These are phyloP conservation scores for Houttuynia cordata DNA, from an alignment of 164 flowering plant species.

Conservation along the genomic window DNA sequence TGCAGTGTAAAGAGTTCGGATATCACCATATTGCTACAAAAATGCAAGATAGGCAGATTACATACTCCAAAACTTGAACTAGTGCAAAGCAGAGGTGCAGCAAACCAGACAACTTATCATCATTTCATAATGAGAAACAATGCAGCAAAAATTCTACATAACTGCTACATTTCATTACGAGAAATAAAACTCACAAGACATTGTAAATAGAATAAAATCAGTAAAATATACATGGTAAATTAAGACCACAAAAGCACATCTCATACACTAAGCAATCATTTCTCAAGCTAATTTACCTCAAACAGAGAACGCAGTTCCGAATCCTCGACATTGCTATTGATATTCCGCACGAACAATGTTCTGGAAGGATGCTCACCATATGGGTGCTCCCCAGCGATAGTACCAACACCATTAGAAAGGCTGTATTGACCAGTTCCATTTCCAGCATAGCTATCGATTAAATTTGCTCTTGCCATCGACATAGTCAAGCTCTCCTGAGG, in stretches of 20 bases:
- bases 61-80: neutral
- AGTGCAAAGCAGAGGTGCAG: neutral
- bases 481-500: constrained; percentile 37
- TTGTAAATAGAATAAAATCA: too few relatives aligned
- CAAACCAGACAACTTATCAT: too few relatives aligned
- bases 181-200: too few relatives aligned
- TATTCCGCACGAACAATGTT: constrained; percentile 92
- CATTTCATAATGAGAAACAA: too few relatives aligned
- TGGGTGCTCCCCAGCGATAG: constrained; percentile 94
- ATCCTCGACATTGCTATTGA: constrained; percentile 96
- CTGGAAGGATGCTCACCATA: constrained; percentile 99
- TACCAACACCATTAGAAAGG: constrained; percentile 56
- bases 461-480: constrained; percentile 35
- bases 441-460: constrained; percentile 42
- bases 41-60: constrained; percentile 3
- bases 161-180: too few relatives aligned
- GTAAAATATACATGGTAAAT: too few relatives aligned
- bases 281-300: constrained; percentile 44
- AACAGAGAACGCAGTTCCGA: constrained; percentile 72
- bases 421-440: constrained; percentile 43
- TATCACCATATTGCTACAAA: constrained; percentile 92
- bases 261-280: neutral
- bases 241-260: neutral
- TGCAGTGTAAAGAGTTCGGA: constrained; percentile 89
- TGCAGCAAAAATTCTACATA: too few relatives aligned